Evolutionary conservation across 768 basidiomycete genomes (phyloP), one percentile per base, ranked within the genome.

Genomic region (Chiua virens): DNA sequence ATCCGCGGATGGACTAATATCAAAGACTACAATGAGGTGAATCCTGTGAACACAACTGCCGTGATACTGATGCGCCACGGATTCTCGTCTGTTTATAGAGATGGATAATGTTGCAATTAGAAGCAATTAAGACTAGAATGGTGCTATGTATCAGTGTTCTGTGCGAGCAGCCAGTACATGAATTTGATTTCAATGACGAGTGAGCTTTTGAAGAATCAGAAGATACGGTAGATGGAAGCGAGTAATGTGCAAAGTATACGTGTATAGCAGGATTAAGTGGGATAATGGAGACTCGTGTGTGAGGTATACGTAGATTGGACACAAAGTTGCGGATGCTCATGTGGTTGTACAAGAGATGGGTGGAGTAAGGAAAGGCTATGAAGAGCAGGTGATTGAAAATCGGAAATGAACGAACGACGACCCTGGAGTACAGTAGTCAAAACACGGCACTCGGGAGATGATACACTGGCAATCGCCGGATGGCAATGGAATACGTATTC

Each of bases 401-500:
- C 15, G 18, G 44, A 23, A 35, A 17, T 32, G 28, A 22, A 15
- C 27, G 28, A 13, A 20, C 13, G 11, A 38, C 18, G 42, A 34
- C 7, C 11, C 8, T 35, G 39, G 38, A 49, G 52, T 54, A 64
- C 61, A 57, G 25, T 48, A 42, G 42, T 45, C 35, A 38, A n/a
- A 39, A 66, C 61, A 61, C 32, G 45, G 37, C 41, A 30, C 11
- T 30, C 23, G 40, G 28, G 21, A 28, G 25, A 50, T 25, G 39
- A 46, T 64, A 58, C 52, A n/a, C n/a, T n/a, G n/a, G n/a, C n/a
- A 49, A 22, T 36, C 36, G 51, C 34, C 14, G 13, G n/a, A 48
- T 30, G 30, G 47, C 37, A 49, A 37, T 30, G 39, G 41, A 28
- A 38, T 15, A 40, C n/a, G 27, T 17, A 11, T 30, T 30, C 30